Base-by-base conservation (phyloP, 129 eudicot species). In the Helianthus annuus region DNA sequence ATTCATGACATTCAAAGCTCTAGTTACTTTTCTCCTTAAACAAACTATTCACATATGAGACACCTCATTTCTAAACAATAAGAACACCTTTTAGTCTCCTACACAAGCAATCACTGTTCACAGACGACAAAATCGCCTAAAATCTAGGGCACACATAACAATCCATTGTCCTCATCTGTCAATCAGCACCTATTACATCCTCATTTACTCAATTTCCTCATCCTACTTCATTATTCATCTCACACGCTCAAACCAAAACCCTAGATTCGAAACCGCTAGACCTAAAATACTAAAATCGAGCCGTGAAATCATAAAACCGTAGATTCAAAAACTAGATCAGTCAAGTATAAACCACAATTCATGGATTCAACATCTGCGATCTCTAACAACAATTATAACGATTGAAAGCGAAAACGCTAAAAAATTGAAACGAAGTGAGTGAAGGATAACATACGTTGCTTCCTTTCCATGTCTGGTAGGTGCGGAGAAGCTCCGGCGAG, bases 401-500 rank as follows among this genome's bases (percentile, higher is more conserved):
- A 27, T 10, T 8, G 3, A 29, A 29, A 52, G 63, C 14, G 16
- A 68, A 46, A 57, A 45, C 4, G 5, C 3, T 44, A 17, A 57
- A 12, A 6, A 12, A 6, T 57, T 15, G 0, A 2, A 66, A 16
- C 27, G 6, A 69, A 60, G 73, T 39, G 1, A 44, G 39, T 60
- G 29, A 59, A 32, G 36, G 4, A 32, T 32, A 32, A 57, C 83
- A 74, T 74, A 83, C 91, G 70, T 86, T 86, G 76, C 83, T 86
- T 78, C 91, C 91, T 71, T 86, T 83, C 91, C 91, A 86, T 32
- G 81, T 48, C 72, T 83, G 82, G 73, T 86, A 86, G 3, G 85
- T 80, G 69, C 85, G 81, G 60, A 70, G 72, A 65, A 82, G 22
- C 59, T 65, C 85, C 71, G 74, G 64, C 75, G 70, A 13, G 15